Base-by-base conservation (phyloP, 345 rosid genomes). In the Citrus sp. region DNA sequence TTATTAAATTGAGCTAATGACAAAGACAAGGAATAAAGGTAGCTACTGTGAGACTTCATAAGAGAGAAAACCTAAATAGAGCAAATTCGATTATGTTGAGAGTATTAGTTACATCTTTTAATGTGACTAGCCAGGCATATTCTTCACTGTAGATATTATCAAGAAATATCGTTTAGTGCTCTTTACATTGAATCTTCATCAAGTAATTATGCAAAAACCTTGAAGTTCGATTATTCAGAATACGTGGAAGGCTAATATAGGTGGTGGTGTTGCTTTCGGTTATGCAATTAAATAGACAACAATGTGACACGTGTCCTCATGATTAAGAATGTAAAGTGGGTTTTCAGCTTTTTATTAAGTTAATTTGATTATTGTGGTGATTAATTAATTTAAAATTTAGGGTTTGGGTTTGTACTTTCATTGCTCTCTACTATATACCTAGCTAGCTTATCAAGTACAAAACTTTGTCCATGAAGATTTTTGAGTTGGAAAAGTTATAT, bases 401-500 rank as follows among this genome's bases (percentile, higher is more conserved):
- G 7, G 58, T 54, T 54, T 54, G 6, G 58, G 58, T 18, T 18
- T 54, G 21, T 54, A 54, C 58, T 54, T 54, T 5, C 51, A 19
- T 54, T 54, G 22, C 22, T 54, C 58, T 18, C 21, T 54, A 54
- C 22, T 19, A 5, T 18, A 54, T 1, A 0, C n/a, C 21, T 54
- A 18, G 58, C 7, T 54, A 54, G 27, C 46, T 14, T 63, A 37
- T 46, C 71, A 77, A 77, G 77, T 79, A 63, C 67, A 75, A 75
- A 27, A 30, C 62, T 32, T 61, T 46, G 49, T 71, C 34, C 74
- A 59, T 37, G 67, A 59, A 60, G 69, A 75, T 70, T 62, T 38
- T 85, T 67, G 86, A 80, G 84, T 82, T 75, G 79, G 80, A 73
- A 69, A 80, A 85, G 72, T 68, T 25, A 16, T 7, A 37, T 51